Percentiles rank a stretch among this genome's conserved stretches.
Evolutionary conservation across 1,284 basidiomycete species (phyloP).

Genomic region (Phaffia rhodozyma): DNA sequence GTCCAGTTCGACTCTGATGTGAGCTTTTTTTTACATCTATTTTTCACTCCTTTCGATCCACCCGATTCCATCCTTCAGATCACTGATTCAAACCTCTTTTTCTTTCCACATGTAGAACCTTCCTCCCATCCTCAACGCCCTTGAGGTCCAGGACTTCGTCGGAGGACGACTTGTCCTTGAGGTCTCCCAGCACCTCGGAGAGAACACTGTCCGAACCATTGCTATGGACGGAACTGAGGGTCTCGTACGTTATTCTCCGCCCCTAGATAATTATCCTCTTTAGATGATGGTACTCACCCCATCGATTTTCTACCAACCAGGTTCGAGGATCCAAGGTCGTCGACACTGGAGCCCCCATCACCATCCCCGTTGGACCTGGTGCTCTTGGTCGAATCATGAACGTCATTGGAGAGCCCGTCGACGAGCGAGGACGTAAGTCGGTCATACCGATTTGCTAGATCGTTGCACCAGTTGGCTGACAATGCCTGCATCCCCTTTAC

Average conservation of each 20-base stretch:
- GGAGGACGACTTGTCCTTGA: constrained; percentile 84
- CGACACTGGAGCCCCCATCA: constrained; percentile 92
- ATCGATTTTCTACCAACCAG: not conserved
- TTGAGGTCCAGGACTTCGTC: constrained; percentile 86
- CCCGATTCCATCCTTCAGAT: not conserved
- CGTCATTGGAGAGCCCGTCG: constrained; percentile 98
- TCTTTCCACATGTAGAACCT: constrained; percentile 41
- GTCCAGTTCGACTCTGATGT: constrained; percentile 81
- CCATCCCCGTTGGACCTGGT: constrained; percentile 85
- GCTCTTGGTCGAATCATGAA: constrained; percentile 99
- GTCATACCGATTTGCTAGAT: not conserved
- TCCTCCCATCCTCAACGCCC: constrained; percentile 93
- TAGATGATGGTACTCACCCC: not conserved
- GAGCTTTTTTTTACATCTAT: not conserved
- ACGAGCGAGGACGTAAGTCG: constrained; percentile 69
- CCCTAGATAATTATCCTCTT: too few relatives aligned
- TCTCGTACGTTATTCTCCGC: constrained; percentile 50
- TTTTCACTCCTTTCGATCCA: not conserved
- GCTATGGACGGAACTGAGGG: constrained; percentile 99
- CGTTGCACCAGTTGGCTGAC: not conserved
- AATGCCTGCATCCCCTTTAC: not conserved
- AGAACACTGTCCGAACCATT: constrained; percentile 96
- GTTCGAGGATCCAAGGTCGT: constrained; percentile 86
- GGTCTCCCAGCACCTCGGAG: constrained; percentile 93
- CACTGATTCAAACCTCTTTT: constrained; percentile 32